Evolutionary conservation across 805 yeast species (phyloP).

Genomic region (Wickerhamiella allomyrinae): DNA sequence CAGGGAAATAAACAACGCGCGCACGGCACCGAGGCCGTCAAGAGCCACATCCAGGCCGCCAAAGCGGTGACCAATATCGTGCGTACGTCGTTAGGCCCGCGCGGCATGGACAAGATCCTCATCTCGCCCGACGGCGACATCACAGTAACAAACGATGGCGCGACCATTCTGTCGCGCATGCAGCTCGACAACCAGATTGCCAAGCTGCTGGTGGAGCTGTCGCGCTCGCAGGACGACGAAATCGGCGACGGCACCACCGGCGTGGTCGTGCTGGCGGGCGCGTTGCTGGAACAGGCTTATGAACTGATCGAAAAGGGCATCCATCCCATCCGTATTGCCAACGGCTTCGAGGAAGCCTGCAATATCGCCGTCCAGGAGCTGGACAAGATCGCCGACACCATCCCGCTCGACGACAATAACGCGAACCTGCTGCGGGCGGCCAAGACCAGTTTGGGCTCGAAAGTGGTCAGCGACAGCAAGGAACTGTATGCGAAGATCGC

Average conservation of each 20-base stretch:
- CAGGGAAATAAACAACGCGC: slow-evolving; percentile 47
- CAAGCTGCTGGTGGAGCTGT: slow-evolving; percentile 81
- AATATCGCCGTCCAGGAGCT: slow-evolving; percentile 70
- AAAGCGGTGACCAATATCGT: slow-evolving; percentile 86
- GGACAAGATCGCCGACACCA: slow-evolving; percentile 59
- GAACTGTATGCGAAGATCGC: slow-evolving; percentile 94
- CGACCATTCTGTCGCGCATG: slow-evolving; percentile 91
- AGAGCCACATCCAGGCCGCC: slow-evolving; percentile 82
- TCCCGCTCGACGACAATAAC: slow-evolving; percentile 34
- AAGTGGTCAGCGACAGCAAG: slow-evolving; percentile 86
- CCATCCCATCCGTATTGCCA: slow-evolving; percentile 92
- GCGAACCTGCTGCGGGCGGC: slow-evolving; percentile 71
- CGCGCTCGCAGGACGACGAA: slow-evolving; percentile 93
- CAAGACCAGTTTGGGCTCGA: slow-evolving; percentile 85
- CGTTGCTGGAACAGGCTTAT: slow-evolving; percentile 83
- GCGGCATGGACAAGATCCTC: slow-evolving; percentile 94
- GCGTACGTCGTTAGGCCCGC: slow-evolving; percentile 88
- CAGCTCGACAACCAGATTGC: slow-evolving; percentile 94
- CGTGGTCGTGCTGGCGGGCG: slow-evolving; percentile 92
- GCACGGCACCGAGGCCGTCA: slow-evolving; percentile 68
- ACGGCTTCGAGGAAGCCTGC: slow-evolving; percentile 95
- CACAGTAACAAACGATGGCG: slow-evolving; percentile 97
- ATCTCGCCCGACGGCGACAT: slow-evolving; percentile 95
- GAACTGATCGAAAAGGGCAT: slow-evolving; percentile 93
- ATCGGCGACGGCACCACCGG: slow-evolving; percentile 99